Conservation (phyloP, 208 protist species). For the Leishmania martiniquensis region DNA sequence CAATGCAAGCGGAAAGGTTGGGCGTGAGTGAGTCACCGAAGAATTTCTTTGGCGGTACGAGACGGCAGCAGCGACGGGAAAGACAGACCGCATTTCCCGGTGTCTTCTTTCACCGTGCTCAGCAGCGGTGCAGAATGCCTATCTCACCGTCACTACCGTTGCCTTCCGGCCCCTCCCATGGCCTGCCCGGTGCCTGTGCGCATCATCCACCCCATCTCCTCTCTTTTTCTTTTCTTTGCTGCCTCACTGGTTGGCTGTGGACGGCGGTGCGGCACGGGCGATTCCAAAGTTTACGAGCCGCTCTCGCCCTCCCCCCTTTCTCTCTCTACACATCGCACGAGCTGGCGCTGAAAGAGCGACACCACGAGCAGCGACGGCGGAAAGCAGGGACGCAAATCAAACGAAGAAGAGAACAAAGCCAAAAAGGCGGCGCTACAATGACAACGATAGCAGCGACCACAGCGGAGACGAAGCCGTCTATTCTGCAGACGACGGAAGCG, state of each 20-base stretch:
- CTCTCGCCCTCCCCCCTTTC: not conserved
- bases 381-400: not conserved
- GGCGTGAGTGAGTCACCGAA: not conserved
- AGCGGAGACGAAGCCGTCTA: slow-evolving; percentile 25
- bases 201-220: not conserved
- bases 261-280: not conserved
- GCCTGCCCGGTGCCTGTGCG: not conserved
- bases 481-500: slow-evolving; percentile 66
- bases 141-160: not conserved
- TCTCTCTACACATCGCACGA: not conserved
- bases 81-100: too few relatives aligned
- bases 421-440: slow-evolving; percentile 1
- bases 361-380: not conserved
- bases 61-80: not conserved
- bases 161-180: not conserved
- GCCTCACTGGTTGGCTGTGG: not conserved
- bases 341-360: not conserved
- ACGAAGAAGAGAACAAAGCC: not conserved
- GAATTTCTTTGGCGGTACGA: not conserved
- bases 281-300: not conserved
- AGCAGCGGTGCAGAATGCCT: not conserved
- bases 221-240: not conserved
- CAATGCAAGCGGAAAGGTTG: not conserved
- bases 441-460: slow-evolving; percentile 11
- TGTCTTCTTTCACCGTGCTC: not conserved